A percentile compares a stretch with the other conserved stretches of the same genome.
Conservation (phyloP, 2,329 filamentous ascomycete species). For the Colletotrichum sp. region DNA sequence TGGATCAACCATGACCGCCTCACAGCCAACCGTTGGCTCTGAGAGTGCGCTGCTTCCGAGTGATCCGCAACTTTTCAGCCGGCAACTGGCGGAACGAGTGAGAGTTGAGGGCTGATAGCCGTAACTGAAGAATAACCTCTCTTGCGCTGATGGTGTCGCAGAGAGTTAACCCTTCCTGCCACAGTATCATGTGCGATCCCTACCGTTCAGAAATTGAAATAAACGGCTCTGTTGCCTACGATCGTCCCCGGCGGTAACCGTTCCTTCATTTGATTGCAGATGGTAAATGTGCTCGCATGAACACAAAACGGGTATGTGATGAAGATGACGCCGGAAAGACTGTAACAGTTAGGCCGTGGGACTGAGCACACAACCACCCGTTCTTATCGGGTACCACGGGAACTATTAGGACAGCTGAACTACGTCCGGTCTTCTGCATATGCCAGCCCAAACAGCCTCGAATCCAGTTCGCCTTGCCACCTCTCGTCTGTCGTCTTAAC, state of each 20-base stretch:
- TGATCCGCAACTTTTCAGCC: not conserved
- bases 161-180: no score
- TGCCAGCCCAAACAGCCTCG: not conserved
- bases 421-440: not conserved
- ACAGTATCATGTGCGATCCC: not conserved
- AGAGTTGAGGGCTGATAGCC: not conserved
- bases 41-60: not conserved
- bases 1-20: not conserved
- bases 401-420: not conserved
- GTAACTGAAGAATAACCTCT: not conserved
- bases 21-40: not conserved
- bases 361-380: not conserved
- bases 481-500: not conserved
- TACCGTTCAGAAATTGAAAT: not conserved
- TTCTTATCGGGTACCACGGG: not conserved
- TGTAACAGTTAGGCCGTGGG: not conserved
- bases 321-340: not conserved
- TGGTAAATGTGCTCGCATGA: not conserved
- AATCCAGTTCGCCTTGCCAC: not conserved
- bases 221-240: not conserved
- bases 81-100: not conserved
- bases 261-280: accelerated
- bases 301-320: not conserved
- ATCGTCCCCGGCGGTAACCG: accelerated
- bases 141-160: not conserved